These are phyloP conservation scores for Botrytis deweyae DNA, from an alignment of 2,329 filamentous ascomycete species.

Conservation along the genomic window DNA sequence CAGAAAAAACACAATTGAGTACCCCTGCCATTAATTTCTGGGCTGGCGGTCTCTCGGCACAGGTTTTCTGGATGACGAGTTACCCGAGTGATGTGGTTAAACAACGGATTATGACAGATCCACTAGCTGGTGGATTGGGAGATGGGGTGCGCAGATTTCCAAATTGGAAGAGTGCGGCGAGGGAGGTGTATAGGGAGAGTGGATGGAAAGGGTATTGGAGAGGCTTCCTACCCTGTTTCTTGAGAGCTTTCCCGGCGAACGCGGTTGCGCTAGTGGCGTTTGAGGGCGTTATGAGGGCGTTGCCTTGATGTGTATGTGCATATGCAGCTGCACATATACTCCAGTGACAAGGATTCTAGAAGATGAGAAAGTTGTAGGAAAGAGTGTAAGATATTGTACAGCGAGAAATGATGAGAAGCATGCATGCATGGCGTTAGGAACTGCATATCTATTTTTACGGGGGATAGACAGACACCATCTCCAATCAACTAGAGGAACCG, in stretches of 20 bases:
- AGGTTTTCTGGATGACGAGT: constrained; percentile 90
- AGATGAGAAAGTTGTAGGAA: not conserved
- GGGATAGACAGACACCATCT: not conserved
- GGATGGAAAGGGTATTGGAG: constrained; percentile 86
- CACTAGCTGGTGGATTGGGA: constrained; percentile 67
- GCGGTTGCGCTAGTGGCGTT: constrained; percentile 91
- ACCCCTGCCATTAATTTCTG: constrained; percentile 90
- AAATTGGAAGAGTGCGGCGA: constrained; percentile 77
- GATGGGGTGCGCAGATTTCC: constrained; percentile 69
- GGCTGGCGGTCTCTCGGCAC: constrained; percentile 89
- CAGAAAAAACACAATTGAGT: constrained; percentile 66
- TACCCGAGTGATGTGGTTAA: constrained; percentile 95
- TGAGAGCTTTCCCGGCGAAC: constrained; percentile 93
- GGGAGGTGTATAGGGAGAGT: constrained; percentile 70
- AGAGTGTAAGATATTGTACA: constrained; percentile 7
- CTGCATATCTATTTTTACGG: not conserved
- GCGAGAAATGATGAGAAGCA: not conserved
- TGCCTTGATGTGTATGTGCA: constrained; percentile 38
- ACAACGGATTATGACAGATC: constrained; percentile 96
- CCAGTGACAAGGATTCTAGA: not conserved
- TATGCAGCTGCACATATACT: not conserved
- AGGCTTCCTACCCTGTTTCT: constrained; percentile 89
- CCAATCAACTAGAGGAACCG: not conserved
- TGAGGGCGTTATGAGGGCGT: constrained; percentile 79
- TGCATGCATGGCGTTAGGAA: not conserved